These are phyloP conservation scores for Ustilago trichophora DNA, from an alignment of 1,284 basidiomycete genomes.

Conservation along the genomic window DNA sequence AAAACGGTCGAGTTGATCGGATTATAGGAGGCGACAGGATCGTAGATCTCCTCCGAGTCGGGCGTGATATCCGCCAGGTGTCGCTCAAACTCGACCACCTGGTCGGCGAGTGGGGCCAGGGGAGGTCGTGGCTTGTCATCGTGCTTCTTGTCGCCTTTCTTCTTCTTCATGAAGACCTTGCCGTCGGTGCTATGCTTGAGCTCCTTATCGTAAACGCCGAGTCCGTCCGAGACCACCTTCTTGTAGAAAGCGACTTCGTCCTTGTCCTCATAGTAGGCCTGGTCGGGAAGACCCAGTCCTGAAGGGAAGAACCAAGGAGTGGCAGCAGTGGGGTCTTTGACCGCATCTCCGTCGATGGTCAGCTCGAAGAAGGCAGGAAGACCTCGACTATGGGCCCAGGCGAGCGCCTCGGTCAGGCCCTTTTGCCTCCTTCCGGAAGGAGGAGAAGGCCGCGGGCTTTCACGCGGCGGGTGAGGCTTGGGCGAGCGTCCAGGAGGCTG, in stretches of 20 bases:
- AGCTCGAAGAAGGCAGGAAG: slow-evolving; percentile 80
- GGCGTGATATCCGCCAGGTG: slow-evolving; percentile 79
- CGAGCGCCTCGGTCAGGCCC: slow-evolving; percentile 79
- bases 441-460: slow-evolving; percentile 45
- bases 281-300: slow-evolving; percentile 84
- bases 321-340: slow-evolving; percentile 86
- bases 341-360: slow-evolving; percentile 85
- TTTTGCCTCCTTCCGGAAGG: slow-evolving; percentile 65
- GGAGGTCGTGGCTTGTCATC: slow-evolving; percentile 70
- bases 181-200: slow-evolving; percentile 72
- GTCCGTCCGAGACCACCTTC: slow-evolving; percentile 75
- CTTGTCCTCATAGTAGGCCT: slow-evolving; percentile 91
- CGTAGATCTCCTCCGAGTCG: slow-evolving; percentile 71
- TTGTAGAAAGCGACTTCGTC: slow-evolving; percentile 77
- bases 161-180: slow-evolving; percentile 35
- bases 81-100: slow-evolving; percentile 82
- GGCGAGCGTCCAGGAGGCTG: slow-evolving; percentile 51
- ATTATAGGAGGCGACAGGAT: slow-evolving; percentile 90
- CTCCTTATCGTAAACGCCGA: slow-evolving; percentile 73
- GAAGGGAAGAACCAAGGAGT: slow-evolving; percentile 86
- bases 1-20: slow-evolving; percentile 77
- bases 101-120: slow-evolving; percentile 73
- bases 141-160: slow-evolving; percentile 71
- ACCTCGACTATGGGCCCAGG: slow-evolving; percentile 79
- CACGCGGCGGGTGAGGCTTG: slow-evolving; percentile 46